Evolutionary conservation across 1,284 basidiomycete genomes (phyloP), one percentile per base, ranked within the genome.

Genomic region (Schizophyllum commune): DNA sequence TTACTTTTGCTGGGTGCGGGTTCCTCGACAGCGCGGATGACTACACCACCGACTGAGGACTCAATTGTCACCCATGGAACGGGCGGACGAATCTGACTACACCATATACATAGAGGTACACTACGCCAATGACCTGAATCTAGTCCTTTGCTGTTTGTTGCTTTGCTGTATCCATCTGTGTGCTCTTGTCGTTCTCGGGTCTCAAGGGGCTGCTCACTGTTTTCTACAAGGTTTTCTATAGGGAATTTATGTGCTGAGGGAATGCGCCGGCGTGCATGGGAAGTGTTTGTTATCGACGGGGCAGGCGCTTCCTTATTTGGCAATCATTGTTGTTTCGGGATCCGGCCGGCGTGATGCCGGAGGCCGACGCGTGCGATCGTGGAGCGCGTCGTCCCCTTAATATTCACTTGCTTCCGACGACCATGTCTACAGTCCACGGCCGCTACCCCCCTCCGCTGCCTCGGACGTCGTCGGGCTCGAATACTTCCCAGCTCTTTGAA

Each of bases 401-500:
- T 47, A 47, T 11, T 17, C 39, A 13, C 39, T 47, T 47, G 39
- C 39, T 47, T 17, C 17, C 39, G 9, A 47, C 39, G 13, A 47
- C 39, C 39, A 47, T 47, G 39, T 47, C 39, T 17, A 47, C 39
- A 17, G 39, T 47, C 39, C 39, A 11, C 39, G 39, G 39, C 9
- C 39, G 39, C 39, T 47, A 13, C 39, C 39, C 39, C 39, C 39
- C 39, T 47, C 2, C 39, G 13, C 39, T 47, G 9, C 39, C 9
- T 11, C 9, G 17, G 39, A 13, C 39, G 13, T 13, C 39, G 13
- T 47, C 39, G 39, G 39, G 39, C 13, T 17, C 39, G 9, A 8
- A 8, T 61, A 27, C 73, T 21, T 66, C 69, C n/a, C 65, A 74
- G 4, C 75, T 78, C 13, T 91, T 86, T 67, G 90, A 94, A 70